Evolutionary conservation across 441 rosid genomes (phyloP).

Genomic region (Arabidopsis lyrata): DNA sequence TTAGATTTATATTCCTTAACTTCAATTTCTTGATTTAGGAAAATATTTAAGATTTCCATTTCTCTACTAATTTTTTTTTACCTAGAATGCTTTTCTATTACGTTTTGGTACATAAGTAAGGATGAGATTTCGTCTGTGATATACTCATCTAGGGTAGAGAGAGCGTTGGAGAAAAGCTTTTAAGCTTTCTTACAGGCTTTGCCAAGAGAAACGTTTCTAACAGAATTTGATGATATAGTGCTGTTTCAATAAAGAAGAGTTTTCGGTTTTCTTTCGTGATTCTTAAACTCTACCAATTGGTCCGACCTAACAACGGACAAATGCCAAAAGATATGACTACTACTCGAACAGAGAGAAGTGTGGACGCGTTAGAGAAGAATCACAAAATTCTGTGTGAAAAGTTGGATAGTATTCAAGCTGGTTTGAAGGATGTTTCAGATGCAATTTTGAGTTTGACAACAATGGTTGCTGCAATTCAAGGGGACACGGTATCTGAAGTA

Average conservation of each 20-base stretch:
- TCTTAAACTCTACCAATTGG: neutral
- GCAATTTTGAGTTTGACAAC: no score
- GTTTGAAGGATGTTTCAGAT: no score
- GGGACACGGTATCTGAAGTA: no score
- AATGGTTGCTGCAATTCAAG: no score
- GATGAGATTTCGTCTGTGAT: conserved; percentile 18
- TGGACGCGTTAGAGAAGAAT: no score
- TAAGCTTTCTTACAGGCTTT: neutral
- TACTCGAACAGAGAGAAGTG: no score
- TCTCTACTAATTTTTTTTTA: neutral
- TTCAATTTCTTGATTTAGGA: neutral
- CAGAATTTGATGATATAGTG: neutral
- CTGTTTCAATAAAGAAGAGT: neutral
- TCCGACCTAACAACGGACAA: no score
- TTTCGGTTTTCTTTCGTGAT: neutral
- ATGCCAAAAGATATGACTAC: no score
- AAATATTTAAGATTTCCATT: neutral
- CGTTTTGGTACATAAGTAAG: neutral
- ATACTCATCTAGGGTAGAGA: conserved; percentile 17
- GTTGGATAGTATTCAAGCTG: no score
- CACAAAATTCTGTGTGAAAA: no score
- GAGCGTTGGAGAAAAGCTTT: neutral
- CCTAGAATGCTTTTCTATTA: neutral
- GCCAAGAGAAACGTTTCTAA: neutral
- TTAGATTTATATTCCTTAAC: conserved; percentile 4